Percentiles rank a stretch among this genome's conserved stretches.
Evolutionary conservation across 192 early-diverging fungal genomes (phyloP).

Genomic region (Coemansia sp.): DNA sequence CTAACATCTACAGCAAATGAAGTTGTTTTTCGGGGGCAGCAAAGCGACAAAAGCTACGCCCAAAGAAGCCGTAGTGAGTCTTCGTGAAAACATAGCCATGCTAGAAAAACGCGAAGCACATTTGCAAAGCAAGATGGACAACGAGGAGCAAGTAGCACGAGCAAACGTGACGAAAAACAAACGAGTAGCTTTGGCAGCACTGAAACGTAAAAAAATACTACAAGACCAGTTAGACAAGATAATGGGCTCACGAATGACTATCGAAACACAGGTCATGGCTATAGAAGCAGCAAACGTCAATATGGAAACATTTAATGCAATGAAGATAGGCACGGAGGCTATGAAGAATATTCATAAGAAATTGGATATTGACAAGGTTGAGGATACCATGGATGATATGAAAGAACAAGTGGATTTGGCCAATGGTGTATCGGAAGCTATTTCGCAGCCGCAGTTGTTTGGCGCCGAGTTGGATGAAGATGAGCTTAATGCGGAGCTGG

Average conservation of each 20-base stretch:
- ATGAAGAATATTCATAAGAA: conserved; percentile 91
- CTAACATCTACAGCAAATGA: conserved; percentile 53
- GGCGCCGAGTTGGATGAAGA: conserved; percentile 93
- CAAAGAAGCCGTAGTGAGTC: conserved; percentile 92
- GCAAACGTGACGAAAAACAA: conserved; percentile 92
- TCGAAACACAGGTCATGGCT: conserved; percentile 92
- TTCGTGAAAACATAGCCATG: conserved; percentile 89
- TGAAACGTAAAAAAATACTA: conserved; percentile 89
- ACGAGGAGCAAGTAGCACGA: conserved; percentile 82
- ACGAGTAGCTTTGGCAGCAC: conserved; percentile 81
- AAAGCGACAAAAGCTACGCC: conserved; percentile 64
- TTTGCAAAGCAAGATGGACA: conserved; percentile 83
- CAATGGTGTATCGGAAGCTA: conserved; percentile 91
- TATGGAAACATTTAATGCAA: conserved; percentile 91
- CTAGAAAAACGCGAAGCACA: conserved; percentile 92
- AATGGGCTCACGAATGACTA: conserved; percentile 81
- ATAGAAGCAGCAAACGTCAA: conserved; percentile 97
- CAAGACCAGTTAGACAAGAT: conserved; percentile 88
- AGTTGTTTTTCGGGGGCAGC: conserved; percentile 69
- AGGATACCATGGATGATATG: conserved; percentile 94
- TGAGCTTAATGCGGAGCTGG: conserved; percentile 85
- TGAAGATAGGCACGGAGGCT: conserved; percentile 88
- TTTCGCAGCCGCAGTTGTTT: conserved; percentile 83
- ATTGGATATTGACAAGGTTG: conserved; percentile 89
- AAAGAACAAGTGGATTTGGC: conserved; percentile 96